Evolutionary conservation across 441 rosid genomes (phyloP), one percentile per base, ranked within the genome.

Genomic region (Geranium incanum): DNA sequence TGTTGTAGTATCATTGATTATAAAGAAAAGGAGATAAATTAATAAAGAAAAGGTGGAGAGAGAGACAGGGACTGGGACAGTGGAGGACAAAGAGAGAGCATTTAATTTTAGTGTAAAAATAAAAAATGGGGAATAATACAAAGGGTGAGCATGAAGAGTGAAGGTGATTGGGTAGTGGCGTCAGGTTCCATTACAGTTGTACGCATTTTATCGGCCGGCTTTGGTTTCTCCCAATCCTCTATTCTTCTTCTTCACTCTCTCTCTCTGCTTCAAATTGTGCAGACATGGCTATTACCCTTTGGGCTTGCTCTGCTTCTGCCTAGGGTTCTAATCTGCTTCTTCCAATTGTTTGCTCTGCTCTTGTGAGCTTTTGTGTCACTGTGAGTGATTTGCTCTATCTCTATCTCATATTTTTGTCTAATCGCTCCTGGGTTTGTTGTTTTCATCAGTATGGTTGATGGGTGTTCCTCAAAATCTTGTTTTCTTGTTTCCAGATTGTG

Each of bases 241-340:
- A 70, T 73, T 60, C 36, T 21, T 18, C 59, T 19, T 37, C 50
- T 37, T 45, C 77, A 21, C 69, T 36, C 63, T 64, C 76, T 78
- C 62, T 74, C 71, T 79, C 78, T 81, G 85, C 85, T 85, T 83
- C 72, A 72, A 75, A 69, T 77, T 84, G 70, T 81, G 79, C 93
- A 83, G 84, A 90, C 85, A 87, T 83, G 88, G 89, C 85, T 88
- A 88, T 93, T 71, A 80, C 75, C 78, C 68, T 73, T 74, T 81
- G 86, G 88, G 92, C 78, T 83, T 86, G 81, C 78, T 78, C 78
- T 63, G 79, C 77, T 75, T 79, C 86, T 85, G 69, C 75, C 38
- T 76, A 72, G 79, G 79, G 78, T 71, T 79, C 75, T 36, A 45
- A 50, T 36, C 21, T 68, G 19, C 72, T 70, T 15, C 65, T 64